Evolutionary conservation across 2,329 filamentous ascomycete genomes (phyloP), one percentile per base, ranked within the genome.

Genomic region (Penicillium expansum): DNA sequence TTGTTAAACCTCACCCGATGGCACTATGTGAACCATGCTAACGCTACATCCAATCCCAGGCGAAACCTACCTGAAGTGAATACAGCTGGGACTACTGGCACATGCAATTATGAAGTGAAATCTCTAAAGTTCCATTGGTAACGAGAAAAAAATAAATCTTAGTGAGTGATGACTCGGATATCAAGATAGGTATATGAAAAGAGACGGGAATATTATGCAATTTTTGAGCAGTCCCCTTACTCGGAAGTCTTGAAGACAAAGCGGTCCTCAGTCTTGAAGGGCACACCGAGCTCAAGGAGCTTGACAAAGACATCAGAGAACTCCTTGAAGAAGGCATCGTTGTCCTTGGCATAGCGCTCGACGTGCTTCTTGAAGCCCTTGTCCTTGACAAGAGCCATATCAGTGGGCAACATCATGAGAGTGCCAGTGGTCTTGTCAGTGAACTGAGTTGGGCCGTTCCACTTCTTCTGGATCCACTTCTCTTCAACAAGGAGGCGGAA

Each of bases 351-450:
- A 74, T 97, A 97, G 75, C 87, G 86, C 76, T 96, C 86, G 30
- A 93, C 90, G 69, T 84, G 87, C 71, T 84, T 80, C 78, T 84
- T 86, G 83, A 97, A 95, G 65, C 81, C 82, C 84, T 93, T 93
- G 79, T 97, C 93, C 79, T 92, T 85, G 71, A 96, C 79, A 55
- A 97, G 82, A 55, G 88, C 89, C 78, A 95, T 86, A 72, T 99
- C 93, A 63, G 91, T 89, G 52, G 94, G 94, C 76, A 99, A 81
- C 93, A 99, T 97, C 94, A 99, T 97, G 68, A 97, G 80, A 41
- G 83, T 83, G 84, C 96, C 92, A 70, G 88, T 91, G 71, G 82
- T 85, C 80, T 90, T 89, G 79, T 97, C 92, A 79, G 96, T 87
- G 74, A 88, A 93, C 83, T 95, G 92, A 78, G 87, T 86, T 64